Base-by-base conservation (phyloP, 2,329 filamentous ascomycete genomes). In the Plectosphaerella plurivora region DNA sequence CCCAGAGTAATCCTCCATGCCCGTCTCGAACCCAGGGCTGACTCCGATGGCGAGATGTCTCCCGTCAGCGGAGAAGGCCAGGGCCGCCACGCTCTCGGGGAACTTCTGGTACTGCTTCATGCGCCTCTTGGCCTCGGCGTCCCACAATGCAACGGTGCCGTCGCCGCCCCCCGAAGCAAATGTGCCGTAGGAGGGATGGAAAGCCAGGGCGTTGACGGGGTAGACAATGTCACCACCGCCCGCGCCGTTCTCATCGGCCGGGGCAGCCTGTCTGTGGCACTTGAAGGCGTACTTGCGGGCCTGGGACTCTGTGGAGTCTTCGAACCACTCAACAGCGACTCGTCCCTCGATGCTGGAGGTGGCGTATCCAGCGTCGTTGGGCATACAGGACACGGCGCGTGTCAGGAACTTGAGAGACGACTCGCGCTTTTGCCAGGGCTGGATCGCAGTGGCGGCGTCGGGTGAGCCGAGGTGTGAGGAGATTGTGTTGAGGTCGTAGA, bases 231-330 rank as follows among this genome's bases (percentile, higher is more conserved):
- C 92, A 28, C 78, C 84, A 48, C 83, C 84, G 44, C 80, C 79
- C 8, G 37, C 48, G 51, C 74, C 66, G 28, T 55, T 68, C 39
- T 81, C 80, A 10, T 79, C 78, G 41, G 86, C 79, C 2, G 82
- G 71, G 10, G 77, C 78, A 1, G 84, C 79, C 68, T 96, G 90
- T 5, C 94, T 83, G 71, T 99, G 94, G 71, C 94, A 99, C 71
- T 99, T 99, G 82, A 99, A 99, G 14, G 94, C 94, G 68, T 97
- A 99, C 70, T 97, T 97, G 59, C 92, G 83, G 39, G 89, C 87
- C 73, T 97, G 92, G 4, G 89, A 92, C 68, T 93, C 89, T 42
- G 84, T 77, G 5, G 85, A 89, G 15, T 94, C 89, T 65, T 97
- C 94, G 67, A 99, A 97, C 90, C 92, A 97, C 70, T 99, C 94